Percentiles rank a stretch among this genome's conserved stretches.
phyloP scores from a whole-genome alignment of 78 protist species.

The Dictyostelium firmibasis region DNA sequence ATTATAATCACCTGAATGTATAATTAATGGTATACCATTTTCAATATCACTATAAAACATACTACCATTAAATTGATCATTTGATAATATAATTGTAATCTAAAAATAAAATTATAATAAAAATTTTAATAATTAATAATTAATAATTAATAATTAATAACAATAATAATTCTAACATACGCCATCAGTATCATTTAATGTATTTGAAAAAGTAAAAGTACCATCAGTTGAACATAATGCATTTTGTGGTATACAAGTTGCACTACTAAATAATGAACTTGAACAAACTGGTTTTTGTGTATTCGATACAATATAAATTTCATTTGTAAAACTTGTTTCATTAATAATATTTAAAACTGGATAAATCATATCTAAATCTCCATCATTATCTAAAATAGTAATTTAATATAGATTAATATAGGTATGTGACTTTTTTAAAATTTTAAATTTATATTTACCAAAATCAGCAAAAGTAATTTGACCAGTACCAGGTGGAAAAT shows the following conservation, averaged over 20 bases:
- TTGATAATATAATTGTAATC: slow-evolving; percentile 14
- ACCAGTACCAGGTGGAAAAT: slow-evolving; percentile 72
- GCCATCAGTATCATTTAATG: slow-evolving; percentile 10
- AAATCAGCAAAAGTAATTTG: slow-evolving; percentile 82
- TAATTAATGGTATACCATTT: slow-evolving; percentile 30
- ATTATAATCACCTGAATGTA: slow-evolving; percentile 81
- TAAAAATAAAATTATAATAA: not conserved
- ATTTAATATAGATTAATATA: not conserved
- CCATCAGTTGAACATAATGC: slow-evolving; percentile 54
- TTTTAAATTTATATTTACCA: too few relatives aligned
- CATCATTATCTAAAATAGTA: slow-evolving; percentile 80
- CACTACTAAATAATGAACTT: slow-evolving; percentile 21
- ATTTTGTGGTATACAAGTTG: slow-evolving; percentile 54
- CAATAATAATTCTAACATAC: too few relatives aligned
- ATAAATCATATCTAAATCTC: slow-evolving; percentile 77
- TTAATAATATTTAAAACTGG: slow-evolving; percentile 70
- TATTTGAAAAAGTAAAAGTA: slow-evolving; percentile 52
- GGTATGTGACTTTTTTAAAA: not conserved
- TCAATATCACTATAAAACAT: slow-evolving; percentile 33
- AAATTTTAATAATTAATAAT: not conserved
- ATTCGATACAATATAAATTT: slow-evolving; percentile 66
- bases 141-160: too few relatives aligned
- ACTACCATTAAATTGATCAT: slow-evolving; percentile 19
- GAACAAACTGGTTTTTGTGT: slow-evolving; percentile 71
- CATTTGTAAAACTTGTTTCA: slow-evolving; percentile 20